Percentiles rank a stretch among this genome's conserved stretches.
Evolutionary conservation across 371 early-diverging fungal genomes (phyloP).

Genomic region (Mycotypha africana): DNA sequence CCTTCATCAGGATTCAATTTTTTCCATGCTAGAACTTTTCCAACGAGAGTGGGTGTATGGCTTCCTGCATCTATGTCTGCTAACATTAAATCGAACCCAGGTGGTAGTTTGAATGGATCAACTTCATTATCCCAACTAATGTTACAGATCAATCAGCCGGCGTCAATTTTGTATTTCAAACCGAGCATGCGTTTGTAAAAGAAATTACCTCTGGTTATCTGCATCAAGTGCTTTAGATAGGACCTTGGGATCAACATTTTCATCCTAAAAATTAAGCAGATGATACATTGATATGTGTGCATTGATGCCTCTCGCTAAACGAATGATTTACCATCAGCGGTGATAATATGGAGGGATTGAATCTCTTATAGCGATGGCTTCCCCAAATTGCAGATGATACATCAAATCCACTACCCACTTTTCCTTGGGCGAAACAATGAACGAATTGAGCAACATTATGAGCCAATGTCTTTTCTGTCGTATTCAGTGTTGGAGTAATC

Average conservation of each 20-base stretch:
- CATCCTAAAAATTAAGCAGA: slow-evolving; percentile 12
- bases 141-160: too few species aligned
- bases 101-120: slow-evolving; percentile 64
- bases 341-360: slow-evolving; percentile 68
- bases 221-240: slow-evolving; percentile 23
- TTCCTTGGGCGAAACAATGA: slow-evolving; percentile 97
- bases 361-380: slow-evolving; percentile 80
- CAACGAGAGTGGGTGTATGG: slow-evolving; percentile 88
- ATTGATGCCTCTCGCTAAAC: neutral
- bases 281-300: neutral
- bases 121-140: slow-evolving; percentile 73
- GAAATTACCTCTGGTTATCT: slow-evolving; percentile 19
- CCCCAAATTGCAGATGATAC: slow-evolving; percentile 91
- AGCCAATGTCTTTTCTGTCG: slow-evolving; percentile 32
- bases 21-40: slow-evolving; percentile 85
- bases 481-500: slow-evolving; percentile 5
- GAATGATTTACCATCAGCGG: slow-evolving; percentile 50
- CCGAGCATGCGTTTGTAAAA: too few species aligned
- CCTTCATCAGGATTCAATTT: slow-evolving; percentile 55
- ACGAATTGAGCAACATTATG: slow-evolving; percentile 86
- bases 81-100: slow-evolving; percentile 66
- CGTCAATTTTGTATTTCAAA: too few species aligned
- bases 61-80: slow-evolving; percentile 93
- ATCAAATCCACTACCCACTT: slow-evolving; percentile 96
- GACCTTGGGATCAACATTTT: slow-evolving; percentile 18